Percentiles rank a stretch among this genome's conserved stretches.
These are phyloP conservation scores for Xylariaceae sp. DNA, from an alignment of 2,329 filamentous ascomycete genomes.

Conservation along the genomic window DNA sequence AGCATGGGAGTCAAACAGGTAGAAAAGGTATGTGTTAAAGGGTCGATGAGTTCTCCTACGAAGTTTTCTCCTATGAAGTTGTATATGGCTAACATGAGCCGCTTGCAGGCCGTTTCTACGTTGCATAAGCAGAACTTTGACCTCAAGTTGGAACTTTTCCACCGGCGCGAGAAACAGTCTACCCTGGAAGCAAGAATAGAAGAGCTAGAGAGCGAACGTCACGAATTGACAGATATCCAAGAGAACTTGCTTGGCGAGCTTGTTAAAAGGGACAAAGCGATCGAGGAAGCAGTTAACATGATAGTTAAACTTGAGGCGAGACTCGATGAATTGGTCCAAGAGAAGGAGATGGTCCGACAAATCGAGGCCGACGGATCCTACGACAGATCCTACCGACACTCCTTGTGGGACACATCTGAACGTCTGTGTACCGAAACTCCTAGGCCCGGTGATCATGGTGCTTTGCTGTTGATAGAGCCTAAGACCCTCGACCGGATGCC, in stretches of 20 bases:
- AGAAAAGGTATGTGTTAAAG: constrained; percentile 60
- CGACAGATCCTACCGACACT: constrained; percentile 45
- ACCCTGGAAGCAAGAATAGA: constrained; percentile 65
- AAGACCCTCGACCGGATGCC: constrained; percentile 63
- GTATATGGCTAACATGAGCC: constrained; percentile 19
- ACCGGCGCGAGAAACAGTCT: constrained; percentile 69
- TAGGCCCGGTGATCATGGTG: constrained; percentile 27
- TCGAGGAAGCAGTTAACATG: constrained; percentile 73
- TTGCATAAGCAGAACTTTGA: constrained; percentile 81
- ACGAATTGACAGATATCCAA: constrained; percentile 63
- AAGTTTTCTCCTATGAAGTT: not conserved
- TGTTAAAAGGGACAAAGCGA: constrained; percentile 72
- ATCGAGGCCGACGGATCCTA: constrained; percentile 53
- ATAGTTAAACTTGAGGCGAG: constrained; percentile 70
- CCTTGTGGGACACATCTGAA: constrained; percentile 42
- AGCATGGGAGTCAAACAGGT: constrained; percentile 71
- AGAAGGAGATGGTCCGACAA: constrained; percentile 60
- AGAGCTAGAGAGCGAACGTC: constrained; percentile 59
- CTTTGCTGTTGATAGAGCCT: constrained; percentile 37
- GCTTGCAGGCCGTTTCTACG: constrained; percentile 64
- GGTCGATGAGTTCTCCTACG: not conserved
- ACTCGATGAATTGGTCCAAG: constrained; percentile 59
- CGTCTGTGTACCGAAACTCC: constrained; percentile 32
- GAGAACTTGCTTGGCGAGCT: constrained; percentile 65
- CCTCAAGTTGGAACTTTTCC: constrained; percentile 74